A percentile compares a stretch with the other conserved stretches of the same genome.
Evolutionary conservation across 768 basidiomycete species (phyloP).

Genomic region (Mycena indigotica): DNA sequence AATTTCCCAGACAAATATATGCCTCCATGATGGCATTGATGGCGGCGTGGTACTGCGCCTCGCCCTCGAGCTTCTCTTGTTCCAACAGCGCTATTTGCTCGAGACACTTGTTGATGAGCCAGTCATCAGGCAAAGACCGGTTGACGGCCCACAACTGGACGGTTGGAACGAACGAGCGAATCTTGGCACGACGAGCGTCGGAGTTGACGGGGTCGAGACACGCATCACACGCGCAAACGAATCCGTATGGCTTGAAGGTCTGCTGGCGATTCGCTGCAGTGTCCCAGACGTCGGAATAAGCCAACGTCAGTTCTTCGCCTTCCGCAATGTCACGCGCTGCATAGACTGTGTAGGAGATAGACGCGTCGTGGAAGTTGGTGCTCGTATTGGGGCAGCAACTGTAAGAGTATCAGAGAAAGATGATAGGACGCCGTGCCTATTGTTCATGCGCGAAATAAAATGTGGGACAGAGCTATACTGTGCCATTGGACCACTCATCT

Average conservation of each 20-base stretch:
- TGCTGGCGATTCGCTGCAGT: slow-evolving; percentile 28
- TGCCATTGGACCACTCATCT: not conserved
- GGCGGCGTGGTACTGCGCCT: not conserved
- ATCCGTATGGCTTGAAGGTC: slow-evolving; percentile 30
- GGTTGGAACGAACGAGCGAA: not conserved
- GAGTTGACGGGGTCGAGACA: slow-evolving; percentile 24
- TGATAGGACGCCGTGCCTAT: not conserved
- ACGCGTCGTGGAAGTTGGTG: slow-evolving; percentile 24
- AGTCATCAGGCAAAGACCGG: not conserved
- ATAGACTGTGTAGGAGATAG: slow-evolving; percentile 33
- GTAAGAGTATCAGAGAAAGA: not conserved
- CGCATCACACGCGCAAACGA: slow-evolving; percentile 35
- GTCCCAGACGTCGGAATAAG: slow-evolving; percentile 26
- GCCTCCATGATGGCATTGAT: not conserved
- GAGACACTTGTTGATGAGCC: not conserved
- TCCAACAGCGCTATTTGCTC: not conserved
- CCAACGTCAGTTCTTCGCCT: slow-evolving; percentile 36
- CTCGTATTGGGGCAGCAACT: slow-evolving; percentile 30
- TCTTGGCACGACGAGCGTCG: slow-evolving; percentile 3
- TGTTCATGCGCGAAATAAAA: not conserved
- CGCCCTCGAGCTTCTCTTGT: not conserved
- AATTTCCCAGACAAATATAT: not conserved
- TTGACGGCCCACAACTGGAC: not conserved
- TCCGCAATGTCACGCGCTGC: slow-evolving; percentile 32
- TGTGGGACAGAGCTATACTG: not conserved